Evolutionary conservation across 2,329 filamentous ascomycete species (phyloP), one percentile per base, ranked within the genome.

Genomic region (Pseudogymnoascus sp.): DNA sequence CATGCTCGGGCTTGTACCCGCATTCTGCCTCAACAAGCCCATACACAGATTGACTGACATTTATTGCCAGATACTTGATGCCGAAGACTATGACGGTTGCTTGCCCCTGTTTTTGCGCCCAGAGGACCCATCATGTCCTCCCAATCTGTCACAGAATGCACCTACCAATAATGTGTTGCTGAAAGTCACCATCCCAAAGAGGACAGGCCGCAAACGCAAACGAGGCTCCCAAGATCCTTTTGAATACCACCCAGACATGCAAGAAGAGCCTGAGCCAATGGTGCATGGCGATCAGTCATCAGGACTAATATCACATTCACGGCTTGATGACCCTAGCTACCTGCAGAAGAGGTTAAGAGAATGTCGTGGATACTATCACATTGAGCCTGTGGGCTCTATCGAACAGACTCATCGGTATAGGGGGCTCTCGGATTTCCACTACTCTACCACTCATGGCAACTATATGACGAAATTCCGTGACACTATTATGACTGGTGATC

Each of bases 391-490:
- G 2, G 91, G 91, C 6, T 74, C 85, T 18, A 82, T 97, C 63
- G 83, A 86, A 61, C 85, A 90, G 66, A 94, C 88, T 1, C 91
- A 97, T 77, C 84, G 93, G 37, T 99, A 95, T 73, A 84, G 93
- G 71, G 86, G 82, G 33, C 80, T 96, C 65, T 87, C 91, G 7
- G 93, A 97, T 73, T 95, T 95, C 69, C 90, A 95, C 69, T 93
- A 87, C 74, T 85, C 89, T 20, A 85, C 88, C 58, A 80, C 80
- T 12, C 80, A 82, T 36, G 87, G 87, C 50, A 76, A 82, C 0
- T 90, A 95, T 71, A 84, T 91, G 68, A 80, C 80, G 33, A 83
- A 86, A 62, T 85, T 97, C 62, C 81, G 83, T 59, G 80, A 91
- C 2, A 83, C 87, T 60, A 78, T 95, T 25, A 75, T 94, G 6